phyloP scores from a whole-genome alignment of 257 asterid genomes.

The Agastache rugosa region DNA sequence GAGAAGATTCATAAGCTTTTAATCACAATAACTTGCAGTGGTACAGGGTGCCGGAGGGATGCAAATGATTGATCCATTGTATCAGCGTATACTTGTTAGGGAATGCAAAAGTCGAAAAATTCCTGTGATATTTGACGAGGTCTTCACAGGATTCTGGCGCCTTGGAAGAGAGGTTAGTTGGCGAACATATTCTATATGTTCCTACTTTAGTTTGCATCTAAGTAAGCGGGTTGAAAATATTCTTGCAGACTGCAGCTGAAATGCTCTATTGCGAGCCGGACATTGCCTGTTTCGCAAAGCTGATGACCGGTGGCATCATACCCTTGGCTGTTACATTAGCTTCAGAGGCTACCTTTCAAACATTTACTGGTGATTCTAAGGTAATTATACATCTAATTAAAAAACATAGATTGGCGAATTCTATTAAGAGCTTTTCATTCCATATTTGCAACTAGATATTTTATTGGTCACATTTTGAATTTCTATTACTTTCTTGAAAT shows the following conservation, averaged over 20 bases:
- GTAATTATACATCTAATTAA: conserved; percentile 42
- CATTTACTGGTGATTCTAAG: conserved; percentile 94
- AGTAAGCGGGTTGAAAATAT: conserved; percentile 29
- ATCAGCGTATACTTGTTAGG: conserved; percentile 83
- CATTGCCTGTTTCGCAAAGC: conserved; percentile 92
- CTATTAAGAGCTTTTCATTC: no score
- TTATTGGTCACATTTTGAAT: background rate
- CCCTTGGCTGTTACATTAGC: conserved; percentile 96
- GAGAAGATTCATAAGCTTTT: conserved; percentile 17
- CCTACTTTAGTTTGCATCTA: conserved; percentile 15
- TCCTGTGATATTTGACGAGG: conserved; percentile 96
- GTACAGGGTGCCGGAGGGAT: conserved; percentile 96
- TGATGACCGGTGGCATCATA: conserved; percentile 96
- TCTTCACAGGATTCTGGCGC: conserved; percentile 99
- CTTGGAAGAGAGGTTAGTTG: conserved; percentile 87
- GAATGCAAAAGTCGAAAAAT: conserved; percentile 78
- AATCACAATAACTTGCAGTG: conserved; percentile 57
- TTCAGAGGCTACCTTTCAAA: conserved; percentile 73
- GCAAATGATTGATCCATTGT: conserved; percentile 94
- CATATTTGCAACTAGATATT: no score
- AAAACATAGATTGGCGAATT: conserved; percentile 5
- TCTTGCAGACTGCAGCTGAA: conserved; percentile 86
- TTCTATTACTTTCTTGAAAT: background rate
- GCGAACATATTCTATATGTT: background rate
- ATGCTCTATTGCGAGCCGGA: conserved; percentile 85